phyloP scores from a whole-genome alignment of 495 filamentous ascomycete species.

The Hypoxylon subgilvum region DNA sequence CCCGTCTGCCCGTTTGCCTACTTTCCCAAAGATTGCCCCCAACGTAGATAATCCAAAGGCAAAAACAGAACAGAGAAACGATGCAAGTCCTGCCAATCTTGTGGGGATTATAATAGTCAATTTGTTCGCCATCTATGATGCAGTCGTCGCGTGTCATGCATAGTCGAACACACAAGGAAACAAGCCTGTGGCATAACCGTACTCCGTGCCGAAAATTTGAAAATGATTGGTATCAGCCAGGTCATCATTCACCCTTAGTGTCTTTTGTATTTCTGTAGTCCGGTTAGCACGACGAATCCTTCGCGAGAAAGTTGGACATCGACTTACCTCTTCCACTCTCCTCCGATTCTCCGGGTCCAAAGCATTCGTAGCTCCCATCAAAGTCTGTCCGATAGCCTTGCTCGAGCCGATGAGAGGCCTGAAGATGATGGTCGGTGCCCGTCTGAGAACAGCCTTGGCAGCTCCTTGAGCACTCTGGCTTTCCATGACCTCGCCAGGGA shows the following conservation, averaged over 20 bases:
- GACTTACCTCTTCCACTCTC: slow-evolving; percentile 84
- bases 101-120: slow-evolving; percentile 20
- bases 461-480: slow-evolving; percentile 82
- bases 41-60: no score
- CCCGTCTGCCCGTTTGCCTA: background rate
- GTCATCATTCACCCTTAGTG: slow-evolving; percentile 33
- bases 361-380: slow-evolving; percentile 92
- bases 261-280: slow-evolving; percentile 50
- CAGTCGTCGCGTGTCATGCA: slow-evolving; percentile 26
- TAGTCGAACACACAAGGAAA: background rate
- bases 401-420: slow-evolving; percentile 88
- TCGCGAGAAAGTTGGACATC: background rate
- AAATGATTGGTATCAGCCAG: slow-evolving; percentile 1
- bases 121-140: slow-evolving; percentile 37
- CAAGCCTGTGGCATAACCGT: slow-evolving; percentile 4
- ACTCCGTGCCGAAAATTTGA: slow-evolving; percentile 15
- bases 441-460: slow-evolving; percentile 76
- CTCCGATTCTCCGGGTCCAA: slow-evolving; percentile 83
- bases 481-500: slow-evolving; percentile 89
- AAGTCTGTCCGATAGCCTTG: slow-evolving; percentile 85
- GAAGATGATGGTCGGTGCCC: slow-evolving; percentile 88
- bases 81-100: slow-evolving; percentile 23
- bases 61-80: slow-evolving; percentile 2
- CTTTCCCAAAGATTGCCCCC: background rate
- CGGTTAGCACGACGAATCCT: slow-evolving; percentile 31